phyloP scores from a whole-genome alignment of 805 yeast species.

The Danielia oregonensis region DNA sequence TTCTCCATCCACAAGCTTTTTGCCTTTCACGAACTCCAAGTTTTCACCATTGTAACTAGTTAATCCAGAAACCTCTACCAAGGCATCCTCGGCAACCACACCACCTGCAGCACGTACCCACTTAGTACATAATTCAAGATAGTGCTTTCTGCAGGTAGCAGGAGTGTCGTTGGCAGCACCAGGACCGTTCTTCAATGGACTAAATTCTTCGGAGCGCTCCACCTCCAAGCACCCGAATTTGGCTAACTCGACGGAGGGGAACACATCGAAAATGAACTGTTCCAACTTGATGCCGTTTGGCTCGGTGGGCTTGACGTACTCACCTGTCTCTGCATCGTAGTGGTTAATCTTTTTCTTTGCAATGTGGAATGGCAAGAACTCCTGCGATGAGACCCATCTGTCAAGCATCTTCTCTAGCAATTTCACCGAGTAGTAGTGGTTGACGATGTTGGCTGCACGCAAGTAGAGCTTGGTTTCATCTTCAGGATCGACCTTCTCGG shows the following conservation, averaged over 20 bases:
- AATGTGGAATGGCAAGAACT: conserved; percentile 84
- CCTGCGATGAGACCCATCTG: conserved; percentile 64
- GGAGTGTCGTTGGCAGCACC: conserved; percentile 85
- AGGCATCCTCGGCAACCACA: conserved; percentile 37
- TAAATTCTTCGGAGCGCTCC: conserved; percentile 76
- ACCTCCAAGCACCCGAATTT: conserved; percentile 93
- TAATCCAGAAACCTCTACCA: conserved; percentile 74
- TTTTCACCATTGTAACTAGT: conserved; percentile 78
- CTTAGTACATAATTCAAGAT: conserved; percentile 60
- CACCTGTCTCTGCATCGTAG: conserved; percentile 46
- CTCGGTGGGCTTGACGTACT: conserved; percentile 54
- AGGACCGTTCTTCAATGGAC: conserved; percentile 89
- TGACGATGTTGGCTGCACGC: conserved; percentile 95
- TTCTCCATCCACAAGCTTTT: conserved; percentile 33
- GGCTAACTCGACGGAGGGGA: conserved; percentile 65
- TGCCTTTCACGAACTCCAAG: conserved; percentile 52
- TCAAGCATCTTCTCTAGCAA: conserved; percentile 59
- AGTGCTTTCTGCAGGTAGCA: conserved; percentile 67
- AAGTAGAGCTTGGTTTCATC: conserved; percentile 55
- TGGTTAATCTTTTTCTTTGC: conserved; percentile 84
- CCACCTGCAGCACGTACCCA: conserved; percentile 82
- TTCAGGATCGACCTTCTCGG: conserved; percentile 57
- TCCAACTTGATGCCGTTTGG: conserved; percentile 94
- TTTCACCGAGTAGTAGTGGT: conserved; percentile 89
- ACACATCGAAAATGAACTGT: conserved; percentile 95